Evolutionary conservation across 306 rosid genomes (phyloP).

Genomic region (Begonia fuchsioides): DNA sequence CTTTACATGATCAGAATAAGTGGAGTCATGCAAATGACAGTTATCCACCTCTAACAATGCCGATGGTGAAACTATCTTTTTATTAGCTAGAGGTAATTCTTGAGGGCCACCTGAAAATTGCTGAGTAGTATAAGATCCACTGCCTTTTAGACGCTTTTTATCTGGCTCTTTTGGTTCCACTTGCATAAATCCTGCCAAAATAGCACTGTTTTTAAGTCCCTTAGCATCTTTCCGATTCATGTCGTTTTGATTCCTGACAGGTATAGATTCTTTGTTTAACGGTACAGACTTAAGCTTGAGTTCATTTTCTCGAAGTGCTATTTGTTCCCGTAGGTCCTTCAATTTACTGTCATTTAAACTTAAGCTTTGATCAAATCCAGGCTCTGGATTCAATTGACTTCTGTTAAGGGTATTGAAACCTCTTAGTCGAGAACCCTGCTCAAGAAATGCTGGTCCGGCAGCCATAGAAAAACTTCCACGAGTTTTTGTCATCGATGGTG

Average conservation of each 20-base stretch:
- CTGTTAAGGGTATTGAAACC: conserved; percentile 27
- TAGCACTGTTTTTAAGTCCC: conserved; percentile 20
- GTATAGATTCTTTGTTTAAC: conserved; percentile 47
- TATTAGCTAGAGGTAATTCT: conserved; percentile 20
- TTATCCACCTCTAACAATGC: conserved; percentile 20
- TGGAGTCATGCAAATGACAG: conserved; percentile 13
- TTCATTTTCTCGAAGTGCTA: conserved; percentile 79
- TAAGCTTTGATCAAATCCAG: conserved; percentile 34
- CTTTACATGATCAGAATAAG: conserved; percentile 20
- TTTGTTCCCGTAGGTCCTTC: conserved; percentile 89
- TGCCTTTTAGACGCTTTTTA: conserved; percentile 49
- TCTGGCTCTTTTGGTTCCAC: conserved; percentile 44
- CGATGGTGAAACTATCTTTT: conserved; percentile 20
- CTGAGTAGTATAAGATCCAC: conserved; percentile 24
- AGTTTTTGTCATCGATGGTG: conserved; percentile 21
- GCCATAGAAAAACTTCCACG: conserved; percentile 36
- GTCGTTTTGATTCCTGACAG: conserved; percentile 30
- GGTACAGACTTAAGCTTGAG: conserved; percentile 63
- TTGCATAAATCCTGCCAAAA: conserved; percentile 21
- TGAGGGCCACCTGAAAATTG: conserved; percentile 23
- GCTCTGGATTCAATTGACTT: conserved; percentile 28
- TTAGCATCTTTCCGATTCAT: conserved; percentile 23
- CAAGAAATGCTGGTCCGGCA: conserved; percentile 25
- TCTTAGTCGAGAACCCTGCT: conserved; percentile 41
- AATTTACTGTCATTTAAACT: conserved; percentile 40